Evolutionary conservation across 1,284 basidiomycete species (phyloP), one percentile per base, ranked within the genome.

Genomic region (Fomitopsis palustris): DNA sequence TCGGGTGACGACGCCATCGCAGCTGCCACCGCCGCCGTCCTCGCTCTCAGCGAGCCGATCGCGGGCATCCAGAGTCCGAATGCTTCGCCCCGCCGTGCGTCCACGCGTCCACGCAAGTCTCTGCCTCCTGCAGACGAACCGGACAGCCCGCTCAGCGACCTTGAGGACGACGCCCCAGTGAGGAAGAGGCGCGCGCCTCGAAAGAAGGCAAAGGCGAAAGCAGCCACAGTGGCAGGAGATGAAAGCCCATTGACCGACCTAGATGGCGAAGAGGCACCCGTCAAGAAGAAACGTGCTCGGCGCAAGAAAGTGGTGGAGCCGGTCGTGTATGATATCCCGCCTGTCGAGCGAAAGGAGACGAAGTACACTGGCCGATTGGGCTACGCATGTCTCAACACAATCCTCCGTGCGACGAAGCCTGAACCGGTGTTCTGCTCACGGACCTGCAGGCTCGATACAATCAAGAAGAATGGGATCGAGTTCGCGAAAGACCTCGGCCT

Each of bases 341-440:
- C 86, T 29, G 84, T 89, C 0, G 79, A 83, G 67, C 76, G 68
- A 65, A 85, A 78, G 75, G 77, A 74, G 52, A 91, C 89, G 1
- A 84, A 80, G 0, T 95, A 88, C 73, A 85, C 78, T 70, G 93
- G 88, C 41, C 78, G 88, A n/a, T 74, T 90, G 23, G 87, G 88
- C 78, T 89, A 94, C 68, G 93, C 93, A 0, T 95, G 93, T 68
- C 73, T 95, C 51, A 95, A 95, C 69, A 94, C 93, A 0, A 78
- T 95, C 25, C 74, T 95, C 4, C 82, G 93, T 53, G 87, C 81
- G 60, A 80, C 79, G 63, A 88, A 86, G 60, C 89, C 91, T 2
- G 78, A 83, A 12, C 74, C 87, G 0, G 75, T 92, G 23, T 95
- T 95, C 66, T 92, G 90, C 59, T 70, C 64, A 33, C 62, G 69